phyloP scores from a whole-genome alignment of 805 yeast species.

The Yueomyces sp. region DNA sequence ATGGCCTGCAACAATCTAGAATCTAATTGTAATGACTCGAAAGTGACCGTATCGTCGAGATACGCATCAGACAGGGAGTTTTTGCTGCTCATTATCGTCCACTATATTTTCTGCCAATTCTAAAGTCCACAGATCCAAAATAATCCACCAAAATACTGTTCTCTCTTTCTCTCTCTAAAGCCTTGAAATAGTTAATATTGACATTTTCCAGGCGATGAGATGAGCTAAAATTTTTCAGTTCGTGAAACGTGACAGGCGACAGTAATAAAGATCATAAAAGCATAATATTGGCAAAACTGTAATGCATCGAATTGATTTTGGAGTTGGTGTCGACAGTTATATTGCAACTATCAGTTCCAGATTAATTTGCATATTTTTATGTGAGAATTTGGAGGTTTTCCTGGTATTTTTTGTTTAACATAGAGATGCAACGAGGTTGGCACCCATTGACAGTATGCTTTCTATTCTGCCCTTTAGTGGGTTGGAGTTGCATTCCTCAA shows the following conservation, averaged over 20 bases:
- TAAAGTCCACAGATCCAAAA: background rate
- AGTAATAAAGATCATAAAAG: too few species aligned
- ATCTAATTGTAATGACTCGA: conserved; percentile 71
- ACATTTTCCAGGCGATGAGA: background rate
- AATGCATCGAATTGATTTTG: too few species aligned
- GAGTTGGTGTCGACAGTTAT: too few species aligned
- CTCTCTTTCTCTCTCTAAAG: too few species aligned
- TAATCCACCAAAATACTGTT: too few species aligned
- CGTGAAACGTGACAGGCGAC: too few species aligned
- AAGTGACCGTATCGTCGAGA: conserved; percentile 54
- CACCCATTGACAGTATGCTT: conserved; percentile 65
- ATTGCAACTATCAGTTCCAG: too few species aligned
- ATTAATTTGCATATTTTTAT: too few species aligned
- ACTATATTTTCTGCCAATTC: background rate
- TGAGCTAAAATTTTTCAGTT: background rate
- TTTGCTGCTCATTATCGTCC: conserved; percentile 10
- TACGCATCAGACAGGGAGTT: conserved; percentile 52
- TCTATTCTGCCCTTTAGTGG: conserved; percentile 74
- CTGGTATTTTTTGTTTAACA: conserved; percentile 25
- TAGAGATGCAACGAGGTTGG: conserved; percentile 74
- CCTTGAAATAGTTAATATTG: too few species aligned
- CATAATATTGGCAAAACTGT: too few species aligned
- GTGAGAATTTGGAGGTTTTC: too few species aligned
- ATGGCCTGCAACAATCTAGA: conserved; percentile 76
- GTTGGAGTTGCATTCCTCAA: conserved; percentile 53